Conservation (phyloP, 2,329 filamentous ascomycete genomes). For the Sclerotinia sclerotiorum region DNA sequence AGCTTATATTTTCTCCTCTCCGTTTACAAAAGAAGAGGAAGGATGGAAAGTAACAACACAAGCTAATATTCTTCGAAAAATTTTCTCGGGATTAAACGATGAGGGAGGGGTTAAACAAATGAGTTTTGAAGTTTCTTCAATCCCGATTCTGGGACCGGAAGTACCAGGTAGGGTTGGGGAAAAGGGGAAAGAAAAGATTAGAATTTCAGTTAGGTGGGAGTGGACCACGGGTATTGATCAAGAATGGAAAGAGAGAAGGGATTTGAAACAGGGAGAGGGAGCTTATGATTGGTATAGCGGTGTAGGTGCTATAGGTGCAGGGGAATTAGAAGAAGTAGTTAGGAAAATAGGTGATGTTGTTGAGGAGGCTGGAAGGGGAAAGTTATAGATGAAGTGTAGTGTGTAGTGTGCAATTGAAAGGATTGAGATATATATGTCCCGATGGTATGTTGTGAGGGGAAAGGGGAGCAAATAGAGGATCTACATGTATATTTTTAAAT, state of each 20-base stretch:
- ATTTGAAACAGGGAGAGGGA: constrained; percentile 27
- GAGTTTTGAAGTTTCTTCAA: constrained; percentile 6
- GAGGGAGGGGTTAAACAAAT: constrained; percentile 18
- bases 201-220: constrained; percentile 9
- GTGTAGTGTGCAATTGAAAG: no score
- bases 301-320: constrained; percentile 23
- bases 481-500: no score
- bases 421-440: no score
- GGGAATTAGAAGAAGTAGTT: constrained; percentile 29
- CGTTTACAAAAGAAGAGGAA: neutral
- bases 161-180: neutral
- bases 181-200: constrained; percentile 7
- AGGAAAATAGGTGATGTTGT: constrained; percentile 33
- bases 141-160: neutral
- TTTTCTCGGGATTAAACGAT: neutral
- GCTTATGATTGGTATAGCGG: constrained; percentile 34
- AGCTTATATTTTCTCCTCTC: neutral
- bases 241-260: constrained; percentile 21
- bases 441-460: no score
- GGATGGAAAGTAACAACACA: constrained; percentile 15
- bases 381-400: neutral
- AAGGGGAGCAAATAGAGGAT: no score
- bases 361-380: constrained; percentile 29
- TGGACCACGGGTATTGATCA: constrained; percentile 21
- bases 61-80: constrained; percentile 12